These are phyloP conservation scores for Botryotinia globosa DNA, from an alignment of 2,329 filamentous ascomycete genomes.

Conservation along the genomic window DNA sequence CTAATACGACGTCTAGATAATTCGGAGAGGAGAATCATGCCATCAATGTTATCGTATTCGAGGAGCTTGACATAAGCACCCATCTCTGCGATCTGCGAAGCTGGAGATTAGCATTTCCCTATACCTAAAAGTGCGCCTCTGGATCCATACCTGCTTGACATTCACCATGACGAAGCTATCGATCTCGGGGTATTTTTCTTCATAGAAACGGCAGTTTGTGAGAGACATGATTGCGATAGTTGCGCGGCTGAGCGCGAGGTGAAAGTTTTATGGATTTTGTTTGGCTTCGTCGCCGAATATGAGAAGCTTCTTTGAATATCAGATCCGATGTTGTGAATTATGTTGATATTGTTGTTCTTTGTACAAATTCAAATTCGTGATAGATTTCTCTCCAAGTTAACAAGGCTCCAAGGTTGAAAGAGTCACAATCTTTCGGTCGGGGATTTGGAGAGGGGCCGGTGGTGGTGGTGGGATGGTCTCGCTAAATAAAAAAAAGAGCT, in stretches of 20 bases:
- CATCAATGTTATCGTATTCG: slow-evolving; percentile 99
- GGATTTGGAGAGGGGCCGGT: slow-evolving; percentile 16
- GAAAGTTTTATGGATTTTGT: slow-evolving; percentile 12
- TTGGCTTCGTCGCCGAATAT: slow-evolving; percentile 14
- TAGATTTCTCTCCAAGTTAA: slow-evolving; percentile 2
- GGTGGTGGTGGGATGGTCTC: slow-evolving; percentile 21
- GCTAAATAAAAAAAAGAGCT: slow-evolving; percentile 17
- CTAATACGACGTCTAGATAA: slow-evolving; percentile 96
- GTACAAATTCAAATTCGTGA: slow-evolving; percentile 17
- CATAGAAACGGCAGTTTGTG: slow-evolving; percentile 95
- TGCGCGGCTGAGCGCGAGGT: slow-evolving; percentile 28
- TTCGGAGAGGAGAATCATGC: slow-evolving; percentile 98
- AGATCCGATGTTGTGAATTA: neutral
- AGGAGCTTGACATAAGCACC: slow-evolving; percentile 99
- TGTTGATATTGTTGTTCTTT: slow-evolving; percentile 9
- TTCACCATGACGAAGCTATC: slow-evolving; percentile 99
- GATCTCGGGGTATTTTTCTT: slow-evolving; percentile 97
- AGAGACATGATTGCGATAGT: slow-evolving; percentile 75
- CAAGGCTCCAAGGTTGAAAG: slow-evolving; percentile 5
- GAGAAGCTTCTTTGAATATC: neutral
- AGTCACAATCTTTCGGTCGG: slow-evolving; percentile 18
- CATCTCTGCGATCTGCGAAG: slow-evolving; percentile 89
- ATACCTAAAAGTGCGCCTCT: neutral
- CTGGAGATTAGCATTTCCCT: slow-evolving; percentile 17
- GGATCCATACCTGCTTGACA: slow-evolving; percentile 78